Evolutionary conservation across 1,139 yeast genomes (phyloP), one percentile per base, ranked within the genome.

Genomic region (Taphrina wiesneri): DNA sequence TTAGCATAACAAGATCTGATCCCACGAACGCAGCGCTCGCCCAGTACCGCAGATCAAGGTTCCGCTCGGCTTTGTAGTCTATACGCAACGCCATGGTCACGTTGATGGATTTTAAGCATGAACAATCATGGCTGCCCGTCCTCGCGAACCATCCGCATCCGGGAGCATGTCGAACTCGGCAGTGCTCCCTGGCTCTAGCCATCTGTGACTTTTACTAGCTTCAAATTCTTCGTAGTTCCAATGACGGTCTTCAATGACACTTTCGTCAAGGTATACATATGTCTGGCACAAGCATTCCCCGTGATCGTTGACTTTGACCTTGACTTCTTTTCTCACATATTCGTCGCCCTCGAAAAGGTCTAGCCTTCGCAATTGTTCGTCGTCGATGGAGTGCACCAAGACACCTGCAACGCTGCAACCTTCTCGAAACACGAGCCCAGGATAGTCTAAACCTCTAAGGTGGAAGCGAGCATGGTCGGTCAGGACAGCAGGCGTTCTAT

Each of bases 291-390:
- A 21, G 17, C 13, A 15, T 1, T 39, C n/a, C 15, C 45, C 51
- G 13, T 15, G 25, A 13, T 15, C 49, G 19, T 25, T 11, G 34
- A 32, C 34, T 9, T 19, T 43, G 7, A 63, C 63, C 3, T n/a
- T 19, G 32, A 56, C 63, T 17, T 43, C 32, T 25, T 13, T 25
- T 17, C 66, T 28, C 2, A 11, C 9, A 28, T 63, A 63, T 26
- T 63, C 66, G n/a, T 63, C 66, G 5, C 66, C 66, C 23, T 63
- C 66, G 32, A 63, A 63, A 2, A 47, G 56, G 23, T 63, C 66
- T 6, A 63, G 57, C 17, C 66, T 45, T 19, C 19, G 28, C 1
- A 63, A 15, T 21, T 51, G 54, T 13, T 15, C 15, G 11, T 23
- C 15, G 21, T 17, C 17, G 23, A 63, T 41, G n/a, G 15, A 15